phyloP scores from a whole-genome alignment of 129 eudicot genomes.

The Flaveria trinervia region DNA sequence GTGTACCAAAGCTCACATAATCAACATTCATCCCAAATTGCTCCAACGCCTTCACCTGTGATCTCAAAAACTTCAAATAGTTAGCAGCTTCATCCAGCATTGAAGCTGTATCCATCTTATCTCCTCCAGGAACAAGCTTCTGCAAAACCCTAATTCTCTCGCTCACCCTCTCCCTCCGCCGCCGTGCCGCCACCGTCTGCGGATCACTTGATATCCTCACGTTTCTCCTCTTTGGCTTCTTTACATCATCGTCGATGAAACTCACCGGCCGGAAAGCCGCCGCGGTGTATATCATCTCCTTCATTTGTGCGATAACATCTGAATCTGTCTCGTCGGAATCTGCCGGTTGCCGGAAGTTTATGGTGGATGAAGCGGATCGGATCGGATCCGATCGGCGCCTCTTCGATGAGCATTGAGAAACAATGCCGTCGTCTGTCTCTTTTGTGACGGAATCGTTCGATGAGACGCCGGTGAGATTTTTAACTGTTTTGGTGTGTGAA shows the following conservation, averaged over 20 bases:
- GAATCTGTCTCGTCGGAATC: constrained; percentile 67
- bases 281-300: constrained; percentile 88
- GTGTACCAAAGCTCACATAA: constrained; percentile 23
- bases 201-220: constrained; percentile 82
- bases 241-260: constrained; percentile 51
- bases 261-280: constrained; percentile 93
- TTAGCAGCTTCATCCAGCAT: constrained; percentile 98
- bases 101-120: constrained; percentile 94
- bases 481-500: constrained; percentile 31
- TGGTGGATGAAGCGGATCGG: constrained; percentile 58
- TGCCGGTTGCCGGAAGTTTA: constrained; percentile 64
- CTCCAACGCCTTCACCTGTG: constrained; percentile 81
- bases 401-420: constrained; percentile 28
- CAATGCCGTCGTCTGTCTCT: constrained; percentile 29
- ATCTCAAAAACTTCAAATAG: constrained; percentile 79
- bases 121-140: constrained; percentile 87
- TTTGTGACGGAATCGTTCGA: constrained; percentile 41
- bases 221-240: constrained; percentile 77
- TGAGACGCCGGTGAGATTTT: constrained; percentile 21
- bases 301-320: constrained; percentile 87
- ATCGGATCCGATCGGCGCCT: constrained; percentile 41
- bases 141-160: constrained; percentile 90
- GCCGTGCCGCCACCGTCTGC: constrained; percentile 95
- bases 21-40: constrained; percentile 47
- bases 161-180: constrained; percentile 82